Evolutionary conservation across 202 grass and related monocot species (phyloP).

Genomic region (Zizania palustris): DNA sequence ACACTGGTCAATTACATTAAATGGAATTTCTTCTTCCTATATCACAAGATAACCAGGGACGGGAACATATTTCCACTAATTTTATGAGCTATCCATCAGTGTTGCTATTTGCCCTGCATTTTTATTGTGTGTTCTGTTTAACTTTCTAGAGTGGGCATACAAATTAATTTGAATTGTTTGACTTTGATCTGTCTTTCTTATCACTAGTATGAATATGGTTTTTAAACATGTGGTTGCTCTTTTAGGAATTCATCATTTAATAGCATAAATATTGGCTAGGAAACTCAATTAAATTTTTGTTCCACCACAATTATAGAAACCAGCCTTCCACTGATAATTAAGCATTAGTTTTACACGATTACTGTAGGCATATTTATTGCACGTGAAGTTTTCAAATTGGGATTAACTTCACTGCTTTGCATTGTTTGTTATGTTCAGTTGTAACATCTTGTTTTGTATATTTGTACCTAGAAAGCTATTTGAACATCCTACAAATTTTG

Average conservation of each 20-base stretch:
- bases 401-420: background rate
- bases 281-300: background rate
- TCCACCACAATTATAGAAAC: background rate
- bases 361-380: background rate
- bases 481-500: constrained; percentile 8
- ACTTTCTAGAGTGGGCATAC: background rate
- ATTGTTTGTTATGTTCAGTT: background rate
- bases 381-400: background rate
- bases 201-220: background rate
- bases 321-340: background rate
- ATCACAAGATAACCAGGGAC: background rate
- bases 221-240: background rate
- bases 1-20: too few relatives aligned
- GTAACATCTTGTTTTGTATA: constrained; percentile 1
- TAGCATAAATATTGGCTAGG: background rate
- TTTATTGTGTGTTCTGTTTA: background rate
- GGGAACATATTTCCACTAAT: background rate
- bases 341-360: background rate
- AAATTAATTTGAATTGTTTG: background rate
- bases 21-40: background rate
- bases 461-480: constrained; percentile 2
- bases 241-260: constrained; percentile 3
- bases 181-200: background rate
- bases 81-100: background rate
- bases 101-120: background rate